These are phyloP conservation scores for Gleditsia sinensis DNA, from an alignment of 306 rosid genomes.

Conservation along the genomic window DNA sequence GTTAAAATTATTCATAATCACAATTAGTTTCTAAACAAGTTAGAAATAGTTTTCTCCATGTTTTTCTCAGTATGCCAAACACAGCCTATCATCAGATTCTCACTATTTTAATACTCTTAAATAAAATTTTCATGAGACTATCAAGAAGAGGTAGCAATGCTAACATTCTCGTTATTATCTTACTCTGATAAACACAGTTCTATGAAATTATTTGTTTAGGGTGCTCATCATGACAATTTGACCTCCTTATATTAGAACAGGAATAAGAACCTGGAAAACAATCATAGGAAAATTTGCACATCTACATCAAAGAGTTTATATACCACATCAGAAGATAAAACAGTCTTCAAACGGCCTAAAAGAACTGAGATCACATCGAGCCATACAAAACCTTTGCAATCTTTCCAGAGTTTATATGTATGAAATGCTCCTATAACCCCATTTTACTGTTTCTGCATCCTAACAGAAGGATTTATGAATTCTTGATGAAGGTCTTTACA, in stretches of 20 bases:
- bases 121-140: not conserved
- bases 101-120: not conserved
- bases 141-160: not conserved
- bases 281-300: slow-evolving; percentile 38
- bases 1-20: not conserved
- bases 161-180: not conserved
- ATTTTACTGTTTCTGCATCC: too few relatives aligned
- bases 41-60: not conserved
- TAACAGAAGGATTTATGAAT: too few relatives aligned
- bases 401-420: slow-evolving; percentile 43
- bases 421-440: slow-evolving; percentile 50
- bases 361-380: slow-evolving; percentile 42
- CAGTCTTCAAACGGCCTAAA: slow-evolving; percentile 37
- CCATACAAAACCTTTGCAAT: slow-evolving; percentile 47
- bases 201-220: not conserved
- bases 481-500: too few relatives aligned
- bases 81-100: not conserved
- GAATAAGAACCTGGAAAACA: slow-evolving; percentile 30
- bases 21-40: not conserved
- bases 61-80: not conserved
- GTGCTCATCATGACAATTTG: slow-evolving; percentile 23
- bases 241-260: slow-evolving; percentile 25
- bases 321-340: slow-evolving; percentile 34
- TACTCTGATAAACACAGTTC: slow-evolving; percentile 1
- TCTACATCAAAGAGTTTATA: slow-evolving; percentile 32